phyloP scores from a whole-genome alignment of 208 protist species.

The Entamoeba moshkovskii region DNA sequence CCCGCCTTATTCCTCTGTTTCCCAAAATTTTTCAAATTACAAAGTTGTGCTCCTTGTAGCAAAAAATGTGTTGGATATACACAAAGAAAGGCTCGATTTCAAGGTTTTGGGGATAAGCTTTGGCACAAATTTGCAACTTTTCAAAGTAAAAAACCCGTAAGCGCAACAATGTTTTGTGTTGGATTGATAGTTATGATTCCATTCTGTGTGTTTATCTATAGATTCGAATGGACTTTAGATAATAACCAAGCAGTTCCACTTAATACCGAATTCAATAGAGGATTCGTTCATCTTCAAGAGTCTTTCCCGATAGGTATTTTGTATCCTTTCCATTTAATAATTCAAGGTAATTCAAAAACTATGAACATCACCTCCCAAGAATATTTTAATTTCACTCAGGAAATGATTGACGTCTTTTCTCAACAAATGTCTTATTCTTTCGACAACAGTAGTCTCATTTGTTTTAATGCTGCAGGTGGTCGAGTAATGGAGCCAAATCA shows the following conservation, averaged over 20 bases:
- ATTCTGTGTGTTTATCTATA: not conserved
- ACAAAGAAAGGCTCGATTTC: not conserved
- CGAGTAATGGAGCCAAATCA: not conserved
- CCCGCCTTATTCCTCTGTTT: constrained; percentile 46
- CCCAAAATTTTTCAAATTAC: constrained; percentile 37
- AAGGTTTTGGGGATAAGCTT: not conserved
- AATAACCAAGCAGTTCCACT: not conserved
- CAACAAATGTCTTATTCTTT: not conserved
- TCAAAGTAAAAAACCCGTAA: not conserved
- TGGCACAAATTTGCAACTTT: not conserved
- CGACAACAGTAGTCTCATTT: not conserved
- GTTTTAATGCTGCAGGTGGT: not conserved
- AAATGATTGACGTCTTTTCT: not conserved
- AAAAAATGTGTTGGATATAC: not conserved
- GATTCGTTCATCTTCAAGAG: not conserved
- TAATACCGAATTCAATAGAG: not conserved
- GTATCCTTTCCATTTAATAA: constrained; percentile 1
- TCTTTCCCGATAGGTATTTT: not conserved
- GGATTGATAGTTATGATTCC: not conserved
- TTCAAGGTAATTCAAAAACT: not conserved
- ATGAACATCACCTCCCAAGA: not conserved
- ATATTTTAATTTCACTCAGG: not conserved
- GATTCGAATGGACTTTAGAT: constrained; percentile 14
- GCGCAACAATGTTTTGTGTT: not conserved
- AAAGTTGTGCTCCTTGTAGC: not conserved